Evolutionary conservation across 192 early-diverging fungal genomes (phyloP), one percentile per base, ranked within the genome.

Genomic region (Piromyces finnis): DNA sequence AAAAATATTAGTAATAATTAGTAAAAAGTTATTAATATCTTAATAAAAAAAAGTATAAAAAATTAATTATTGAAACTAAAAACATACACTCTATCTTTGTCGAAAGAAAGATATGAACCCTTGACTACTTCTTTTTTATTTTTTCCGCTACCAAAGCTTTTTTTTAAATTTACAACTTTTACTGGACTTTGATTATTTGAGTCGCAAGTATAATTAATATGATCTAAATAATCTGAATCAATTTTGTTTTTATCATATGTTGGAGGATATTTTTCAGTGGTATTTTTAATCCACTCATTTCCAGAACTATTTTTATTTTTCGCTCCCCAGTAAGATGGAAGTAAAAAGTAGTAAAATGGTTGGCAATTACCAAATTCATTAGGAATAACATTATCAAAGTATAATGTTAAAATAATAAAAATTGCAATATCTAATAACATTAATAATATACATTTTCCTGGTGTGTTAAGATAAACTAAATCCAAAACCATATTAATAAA

Each of bases 351-450:
- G n/a, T 87, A 81, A 0, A 81, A 86, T 41, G 85, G 80, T 41
- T 79, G 83, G 29, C 41, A 80, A 78, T 84, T 85, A n/a, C 93
- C 93, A 81, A 89, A 94, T 84, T 94, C 93, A 84, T 93, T 86
- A 0, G 91, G 91, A 77, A 94, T 92, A n/a, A 94, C 86, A 77
- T 90, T 88, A 81, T 94, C 92, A 78, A 92, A 88, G 84, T 93
- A 94, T 87, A 89, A 89, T 15, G 88, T 90, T 79, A 94, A 82
- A 28, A 94, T 29, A 27, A 78, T 77, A 79, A 84, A 92, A 82
- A 94, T 59, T 81, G 78, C 0, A 37, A 85, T 79, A 89, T 87
- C 83, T 82, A 77, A 82, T 39, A 30, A 85, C 83, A 82, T 91
- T 91, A 27, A 83, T 82, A 3, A 88, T 88, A n/a, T 87, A 86